These are phyloP conservation scores for Coelastrella sp. DNA, from an alignment of 139 green algal genomes.

Conservation along the genomic window DNA sequence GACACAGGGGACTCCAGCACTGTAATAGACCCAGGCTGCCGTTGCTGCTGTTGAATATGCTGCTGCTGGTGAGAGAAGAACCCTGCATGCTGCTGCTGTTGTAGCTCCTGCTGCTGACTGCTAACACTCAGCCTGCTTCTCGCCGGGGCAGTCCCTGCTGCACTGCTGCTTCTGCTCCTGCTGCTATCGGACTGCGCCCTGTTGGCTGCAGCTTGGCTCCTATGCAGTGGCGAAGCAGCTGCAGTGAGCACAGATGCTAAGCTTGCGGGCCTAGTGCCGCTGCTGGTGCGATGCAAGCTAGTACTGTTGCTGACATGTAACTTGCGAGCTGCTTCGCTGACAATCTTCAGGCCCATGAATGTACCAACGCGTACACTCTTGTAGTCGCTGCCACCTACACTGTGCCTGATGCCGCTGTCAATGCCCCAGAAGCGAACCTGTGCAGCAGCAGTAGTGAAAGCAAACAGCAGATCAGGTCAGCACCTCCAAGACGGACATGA, in stretches of 20 bases:
- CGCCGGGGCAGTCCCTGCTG: background rate
- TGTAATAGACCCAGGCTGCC: too few relatives aligned
- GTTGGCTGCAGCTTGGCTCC: background rate
- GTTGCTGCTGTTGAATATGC: too few relatives aligned
- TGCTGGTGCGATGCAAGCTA: constrained; percentile 11
- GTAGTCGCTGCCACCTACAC: constrained; percentile 90
- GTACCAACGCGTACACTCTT: constrained; percentile 83
- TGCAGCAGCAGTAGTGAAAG: too few relatives aligned
- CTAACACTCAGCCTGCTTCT: background rate
- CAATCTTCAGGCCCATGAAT: constrained; percentile 88
- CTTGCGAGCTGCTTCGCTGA: background rate
- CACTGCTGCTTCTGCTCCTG: background rate
- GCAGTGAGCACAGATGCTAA: constrained; percentile 29
- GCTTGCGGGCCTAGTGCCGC: constrained; percentile 1
- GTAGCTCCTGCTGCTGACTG: background rate
- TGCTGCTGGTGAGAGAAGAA: too few relatives aligned
- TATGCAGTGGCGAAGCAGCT: constrained; percentile 16
- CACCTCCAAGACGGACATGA: too few relatives aligned
- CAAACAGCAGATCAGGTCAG: too few relatives aligned
- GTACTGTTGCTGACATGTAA: background rate
- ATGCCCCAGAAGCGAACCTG: constrained; percentile 84
- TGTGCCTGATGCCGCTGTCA: constrained; percentile 92
- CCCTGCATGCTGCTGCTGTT: too few relatives aligned
- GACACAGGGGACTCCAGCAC: too few relatives aligned
- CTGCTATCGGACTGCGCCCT: background rate